A percentile compares a stretch with the other conserved stretches of the same genome.
These are phyloP conservation scores for Pezicula carpinea DNA, from an alignment of 2,329 filamentous ascomycete species.

Conservation along the genomic window DNA sequence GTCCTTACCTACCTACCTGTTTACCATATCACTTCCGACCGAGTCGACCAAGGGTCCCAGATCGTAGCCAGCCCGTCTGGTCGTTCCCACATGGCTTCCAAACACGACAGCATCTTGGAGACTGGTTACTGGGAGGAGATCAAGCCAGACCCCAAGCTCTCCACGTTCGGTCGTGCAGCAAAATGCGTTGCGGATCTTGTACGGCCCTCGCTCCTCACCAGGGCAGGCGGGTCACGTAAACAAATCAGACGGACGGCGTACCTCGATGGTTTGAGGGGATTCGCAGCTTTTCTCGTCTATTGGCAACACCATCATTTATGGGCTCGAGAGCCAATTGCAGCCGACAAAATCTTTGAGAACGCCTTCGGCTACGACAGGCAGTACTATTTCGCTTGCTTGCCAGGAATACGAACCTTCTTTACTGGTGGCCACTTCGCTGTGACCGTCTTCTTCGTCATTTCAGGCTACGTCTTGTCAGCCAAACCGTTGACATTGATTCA, in stretches of 20 bases:
- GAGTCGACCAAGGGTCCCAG: too few species aligned
- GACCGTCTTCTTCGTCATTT: slow-evolving; percentile 45
- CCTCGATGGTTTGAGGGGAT: slow-evolving; percentile 43
- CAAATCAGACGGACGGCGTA: slow-evolving; percentile 32
- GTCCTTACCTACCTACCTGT: too few species aligned
- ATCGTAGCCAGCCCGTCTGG: not conserved
- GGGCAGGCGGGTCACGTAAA: slow-evolving; percentile 1
- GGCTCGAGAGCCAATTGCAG: slow-evolving; percentile 24
- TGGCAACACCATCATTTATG: slow-evolving; percentile 37
- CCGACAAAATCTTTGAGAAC: slow-evolving; percentile 16
- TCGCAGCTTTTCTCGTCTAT: slow-evolving; percentile 43
- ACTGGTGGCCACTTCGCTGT: slow-evolving; percentile 56
- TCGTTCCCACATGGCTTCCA: slow-evolving; percentile 1
- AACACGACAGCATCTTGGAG: slow-evolving; percentile 8
- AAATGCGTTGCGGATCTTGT: slow-evolving; percentile 8
- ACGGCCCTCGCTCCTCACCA: slow-evolving; percentile 7
- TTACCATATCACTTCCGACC: too few species aligned
- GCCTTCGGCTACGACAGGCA: slow-evolving; percentile 28
- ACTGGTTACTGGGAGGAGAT: slow-evolving; percentile 7
- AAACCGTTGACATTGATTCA: slow-evolving; percentile 38
- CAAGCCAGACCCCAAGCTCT: not conserved
- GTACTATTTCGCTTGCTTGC: slow-evolving; percentile 43
- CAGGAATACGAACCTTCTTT: slow-evolving; percentile 55
- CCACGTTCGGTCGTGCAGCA: not conserved
- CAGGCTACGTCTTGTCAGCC: slow-evolving; percentile 42